Evolutionary conservation across 345 rosid species (phyloP).

Genomic region (Populus euphratica): DNA sequence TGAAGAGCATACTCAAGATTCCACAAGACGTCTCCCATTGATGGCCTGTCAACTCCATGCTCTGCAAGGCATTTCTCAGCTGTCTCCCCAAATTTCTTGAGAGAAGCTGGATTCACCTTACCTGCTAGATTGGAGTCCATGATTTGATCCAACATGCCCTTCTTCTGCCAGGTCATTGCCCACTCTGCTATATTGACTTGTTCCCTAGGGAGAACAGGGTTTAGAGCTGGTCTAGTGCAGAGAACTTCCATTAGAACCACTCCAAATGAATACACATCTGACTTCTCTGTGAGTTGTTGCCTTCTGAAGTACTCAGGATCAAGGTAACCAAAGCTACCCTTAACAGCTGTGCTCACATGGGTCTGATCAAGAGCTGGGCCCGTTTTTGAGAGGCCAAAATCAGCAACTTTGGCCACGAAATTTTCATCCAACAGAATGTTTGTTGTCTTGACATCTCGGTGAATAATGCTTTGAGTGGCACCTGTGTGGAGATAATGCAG

Average conservation of each 20-base stretch:
- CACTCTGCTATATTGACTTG: conserved; percentile 99
- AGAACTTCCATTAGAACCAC: conserved; percentile 98
- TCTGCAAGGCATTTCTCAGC: conserved; percentile 98
- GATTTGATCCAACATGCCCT: conserved; percentile 92
- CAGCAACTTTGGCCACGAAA: conserved; percentile 94
- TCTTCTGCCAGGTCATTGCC: conserved; percentile 97
- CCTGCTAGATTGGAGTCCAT: conserved; percentile 84
- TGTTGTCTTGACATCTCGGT: conserved; percentile 96
- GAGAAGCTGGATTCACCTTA: conserved; percentile 82
- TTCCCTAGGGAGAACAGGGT: conserved; percentile 93
- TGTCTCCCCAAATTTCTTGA: conserved; percentile 92
- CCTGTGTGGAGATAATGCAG: conserved; percentile 98
- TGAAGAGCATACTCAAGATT: conserved; percentile 91
- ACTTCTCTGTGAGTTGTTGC: conserved; percentile 94
- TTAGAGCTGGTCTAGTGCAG: conserved; percentile 91
- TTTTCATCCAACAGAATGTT: conserved; percentile 92
- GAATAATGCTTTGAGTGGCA: conserved; percentile 96
- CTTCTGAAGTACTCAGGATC: conserved; percentile 98
- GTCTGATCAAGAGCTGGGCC: conserved; percentile 93
- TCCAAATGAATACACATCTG: conserved; percentile 95
- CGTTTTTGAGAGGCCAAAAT: conserved; percentile 93
- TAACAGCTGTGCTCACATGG: conserved; percentile 98
- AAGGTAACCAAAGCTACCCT: conserved; percentile 97
- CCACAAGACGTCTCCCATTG: conserved; percentile 99
- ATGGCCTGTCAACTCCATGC: conserved; percentile 86